Evolutionary conservation across 805 yeast genomes (phyloP).

Genomic region (Tetrapisispora phaffii): DNA sequence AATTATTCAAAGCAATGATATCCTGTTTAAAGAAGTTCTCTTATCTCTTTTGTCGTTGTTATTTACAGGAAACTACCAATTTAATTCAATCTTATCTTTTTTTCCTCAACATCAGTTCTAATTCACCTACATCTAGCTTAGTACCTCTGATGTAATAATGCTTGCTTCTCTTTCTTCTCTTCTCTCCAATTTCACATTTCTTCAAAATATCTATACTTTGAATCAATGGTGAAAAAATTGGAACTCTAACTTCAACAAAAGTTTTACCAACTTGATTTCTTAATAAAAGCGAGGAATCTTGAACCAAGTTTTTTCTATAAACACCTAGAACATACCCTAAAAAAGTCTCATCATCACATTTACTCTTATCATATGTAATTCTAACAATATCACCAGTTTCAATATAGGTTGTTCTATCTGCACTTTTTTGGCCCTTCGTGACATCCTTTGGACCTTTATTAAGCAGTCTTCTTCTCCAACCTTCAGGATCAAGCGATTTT

Average conservation of each 20-base stretch:
- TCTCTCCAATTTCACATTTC: slow-evolving; percentile 49
- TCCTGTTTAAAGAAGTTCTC: no score
- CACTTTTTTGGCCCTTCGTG: slow-evolving; percentile 28
- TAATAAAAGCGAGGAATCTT: slow-evolving; percentile 62
- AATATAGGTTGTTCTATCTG: slow-evolving; percentile 28
- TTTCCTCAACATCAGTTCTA: slow-evolving; percentile 38
- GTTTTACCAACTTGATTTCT: slow-evolving; percentile 74
- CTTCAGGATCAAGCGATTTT: slow-evolving; percentile 58
- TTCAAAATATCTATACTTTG: slow-evolving; percentile 67
- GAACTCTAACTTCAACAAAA: slow-evolving; percentile 80
- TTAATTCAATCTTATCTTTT: slow-evolving; percentile 9
- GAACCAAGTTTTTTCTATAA: slow-evolving; percentile 49
- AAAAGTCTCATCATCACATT: slow-evolving; percentile 49
- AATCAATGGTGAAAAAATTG: slow-evolving; percentile 70
- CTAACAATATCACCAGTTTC: slow-evolving; percentile 77
- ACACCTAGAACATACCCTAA: slow-evolving; percentile 74
- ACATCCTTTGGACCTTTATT: slow-evolving; percentile 15
- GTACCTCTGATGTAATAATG: slow-evolving; percentile 83
- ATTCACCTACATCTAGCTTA: slow-evolving; percentile 64
- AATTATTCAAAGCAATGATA: no score
- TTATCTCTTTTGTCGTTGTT: no score
- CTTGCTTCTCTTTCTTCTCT: slow-evolving; percentile 59
- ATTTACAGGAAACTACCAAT: not conserved
- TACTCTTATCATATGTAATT: slow-evolving; percentile 52
- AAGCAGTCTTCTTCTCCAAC: slow-evolving; percentile 51